These are phyloP conservation scores for Aspergillus phoenicis DNA, from an alignment of 2,329 filamentous ascomycete species.

Conservation along the genomic window DNA sequence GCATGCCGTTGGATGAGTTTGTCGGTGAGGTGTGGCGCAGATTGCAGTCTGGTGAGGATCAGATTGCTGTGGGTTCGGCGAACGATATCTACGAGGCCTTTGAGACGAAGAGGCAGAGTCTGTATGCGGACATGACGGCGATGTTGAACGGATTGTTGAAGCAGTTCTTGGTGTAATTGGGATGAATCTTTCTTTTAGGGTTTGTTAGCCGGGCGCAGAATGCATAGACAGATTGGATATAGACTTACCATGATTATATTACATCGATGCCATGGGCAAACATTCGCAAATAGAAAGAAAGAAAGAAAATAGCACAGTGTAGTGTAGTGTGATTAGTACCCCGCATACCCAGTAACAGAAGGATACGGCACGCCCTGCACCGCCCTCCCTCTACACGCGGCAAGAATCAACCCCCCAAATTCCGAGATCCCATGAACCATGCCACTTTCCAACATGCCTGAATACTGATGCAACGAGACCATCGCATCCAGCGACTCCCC, in stretches of 20 bases:
- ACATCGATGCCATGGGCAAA: too few relatives aligned
- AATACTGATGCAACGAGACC: conserved; percentile 32
- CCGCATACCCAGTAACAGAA: conserved; percentile 6
- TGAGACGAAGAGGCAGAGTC: conserved; percentile 52
- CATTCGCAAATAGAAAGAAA: too few relatives aligned
- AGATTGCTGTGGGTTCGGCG: conserved; percentile 54
- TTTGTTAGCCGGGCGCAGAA: background rate
- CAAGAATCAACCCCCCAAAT: conserved; percentile 29
- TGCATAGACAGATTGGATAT: background rate
- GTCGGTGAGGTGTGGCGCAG: conserved; percentile 53
- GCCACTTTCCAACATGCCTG: conserved; percentile 26
- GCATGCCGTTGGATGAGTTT: conserved; percentile 58
- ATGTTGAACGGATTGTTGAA: conserved; percentile 25
- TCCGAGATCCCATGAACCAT: conserved; percentile 21
- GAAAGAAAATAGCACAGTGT: background rate
- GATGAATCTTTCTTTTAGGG: background rate
- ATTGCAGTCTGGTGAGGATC: conserved; percentile 52
- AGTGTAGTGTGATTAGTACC: background rate
- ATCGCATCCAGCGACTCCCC: conserved; percentile 17
- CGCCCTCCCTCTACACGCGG: conserved; percentile 29
- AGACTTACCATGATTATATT: too few relatives aligned
- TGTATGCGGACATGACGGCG: conserved; percentile 34
- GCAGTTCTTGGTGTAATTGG: conserved; percentile 23
- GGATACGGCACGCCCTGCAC: conserved; percentile 21
- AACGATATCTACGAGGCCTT: conserved; percentile 48